Evolutionary conservation across 2,329 filamentous ascomycete species (phyloP).

Genomic region (Gaeumannomyces sp.): DNA sequence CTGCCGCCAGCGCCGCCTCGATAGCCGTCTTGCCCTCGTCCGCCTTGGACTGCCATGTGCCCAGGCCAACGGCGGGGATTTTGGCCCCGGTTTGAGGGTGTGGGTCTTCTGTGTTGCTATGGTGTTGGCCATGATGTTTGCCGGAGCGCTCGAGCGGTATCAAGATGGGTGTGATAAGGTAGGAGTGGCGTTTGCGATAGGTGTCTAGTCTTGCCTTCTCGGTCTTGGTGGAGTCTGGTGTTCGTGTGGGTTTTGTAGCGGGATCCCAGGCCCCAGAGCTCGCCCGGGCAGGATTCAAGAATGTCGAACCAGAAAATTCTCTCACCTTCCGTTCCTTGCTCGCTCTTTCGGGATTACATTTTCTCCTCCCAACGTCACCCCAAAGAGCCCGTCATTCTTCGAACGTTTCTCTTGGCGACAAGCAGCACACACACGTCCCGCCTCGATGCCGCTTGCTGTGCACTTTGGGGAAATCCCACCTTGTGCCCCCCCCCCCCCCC

Average conservation of each 20-base stretch:
- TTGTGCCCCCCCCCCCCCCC: too few relatives aligned
- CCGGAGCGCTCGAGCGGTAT: background rate
- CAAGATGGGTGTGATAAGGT: background rate
- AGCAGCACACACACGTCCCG: too few relatives aligned
- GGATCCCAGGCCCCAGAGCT: background rate
- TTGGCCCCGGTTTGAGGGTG: slow-evolving; percentile 34
- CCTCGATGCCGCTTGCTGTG: too few relatives aligned
- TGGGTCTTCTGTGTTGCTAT: slow-evolving; percentile 16
- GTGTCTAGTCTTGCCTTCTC: too few relatives aligned
- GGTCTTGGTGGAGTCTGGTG: too few relatives aligned
- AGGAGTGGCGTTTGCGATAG: background rate
- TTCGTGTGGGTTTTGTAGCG: background rate
- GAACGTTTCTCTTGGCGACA: background rate
- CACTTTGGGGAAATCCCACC: too few relatives aligned
- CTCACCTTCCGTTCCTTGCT: too few relatives aligned
- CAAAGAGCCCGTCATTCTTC: background rate
- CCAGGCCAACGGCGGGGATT: slow-evolving; percentile 35
- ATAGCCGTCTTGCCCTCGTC: slow-evolving; percentile 6
- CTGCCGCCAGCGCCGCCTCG: slow-evolving; percentile 10
- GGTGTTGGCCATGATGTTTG: background rate
- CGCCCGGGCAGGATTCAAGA: too few relatives aligned
- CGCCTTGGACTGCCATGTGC: slow-evolving; percentile 24
- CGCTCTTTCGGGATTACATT: background rate
- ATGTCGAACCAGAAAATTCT: background rate
- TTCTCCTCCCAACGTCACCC: background rate